phyloP scores from a whole-genome alignment of 345 rosid genomes.

The Punica granatum region DNA sequence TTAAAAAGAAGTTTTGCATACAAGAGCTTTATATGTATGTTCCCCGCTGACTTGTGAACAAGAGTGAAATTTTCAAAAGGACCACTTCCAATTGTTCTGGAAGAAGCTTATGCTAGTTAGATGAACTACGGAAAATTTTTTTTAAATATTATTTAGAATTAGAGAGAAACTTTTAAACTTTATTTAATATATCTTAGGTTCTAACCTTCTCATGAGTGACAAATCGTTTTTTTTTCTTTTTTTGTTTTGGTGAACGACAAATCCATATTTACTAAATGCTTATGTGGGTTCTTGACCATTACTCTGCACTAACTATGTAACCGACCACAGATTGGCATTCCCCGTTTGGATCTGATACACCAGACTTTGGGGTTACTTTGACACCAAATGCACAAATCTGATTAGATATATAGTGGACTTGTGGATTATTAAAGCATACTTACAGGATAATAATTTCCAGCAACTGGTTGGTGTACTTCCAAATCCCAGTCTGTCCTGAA shows the following conservation, averaged over 20 bases:
- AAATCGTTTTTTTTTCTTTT: too few relatives aligned
- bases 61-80: neutral
- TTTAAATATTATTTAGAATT: too few relatives aligned
- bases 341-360: neutral
- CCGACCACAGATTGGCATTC: neutral
- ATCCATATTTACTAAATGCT: neutral
- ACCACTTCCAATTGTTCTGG: neutral
- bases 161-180: neutral
- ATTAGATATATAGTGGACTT: too few relatives aligned
- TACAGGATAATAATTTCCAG: slow-evolving; percentile 96
- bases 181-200: too few relatives aligned
- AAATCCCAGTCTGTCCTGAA: slow-evolving; percentile 85
- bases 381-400: too few relatives aligned
- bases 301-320: neutral
- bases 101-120: neutral
- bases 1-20: neutral
- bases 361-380: neutral
- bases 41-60: neutral
- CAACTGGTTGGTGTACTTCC: slow-evolving; percentile 70
- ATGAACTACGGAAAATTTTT: too few relatives aligned
- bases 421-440: slow-evolving; percentile 15
- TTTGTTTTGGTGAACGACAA: too few relatives aligned
- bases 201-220: too few relatives aligned
- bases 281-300: neutral
- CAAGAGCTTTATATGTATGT: neutral